Evolutionary conservation across 2,329 filamentous ascomycete genomes (phyloP).

Genomic region (Mollisia scopiformis): DNA sequence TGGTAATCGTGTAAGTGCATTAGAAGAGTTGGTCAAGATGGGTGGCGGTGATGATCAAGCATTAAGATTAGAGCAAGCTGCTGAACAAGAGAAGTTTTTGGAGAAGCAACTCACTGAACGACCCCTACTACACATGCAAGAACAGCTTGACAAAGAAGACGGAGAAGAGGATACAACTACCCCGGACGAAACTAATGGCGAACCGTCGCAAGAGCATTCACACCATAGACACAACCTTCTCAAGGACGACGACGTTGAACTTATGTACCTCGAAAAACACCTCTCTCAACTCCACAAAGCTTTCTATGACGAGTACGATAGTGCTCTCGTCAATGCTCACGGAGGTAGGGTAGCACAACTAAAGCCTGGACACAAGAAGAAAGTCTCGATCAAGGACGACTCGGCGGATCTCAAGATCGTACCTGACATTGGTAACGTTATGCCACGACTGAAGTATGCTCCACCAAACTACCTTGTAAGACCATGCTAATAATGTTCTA

Average conservation of each 20-base stretch:
- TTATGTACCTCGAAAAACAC: constrained; percentile 75
- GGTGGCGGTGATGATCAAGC: constrained; percentile 69
- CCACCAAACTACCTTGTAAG: background rate
- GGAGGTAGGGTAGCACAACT: constrained; percentile 44
- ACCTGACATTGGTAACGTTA: constrained; percentile 84
- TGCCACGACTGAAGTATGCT: constrained; percentile 73
- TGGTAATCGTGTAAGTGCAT: constrained; percentile 42
- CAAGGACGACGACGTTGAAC: constrained; percentile 84
- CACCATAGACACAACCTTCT: constrained; percentile 73
- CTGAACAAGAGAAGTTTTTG: constrained; percentile 85
- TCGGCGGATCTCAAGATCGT: constrained; percentile 59
- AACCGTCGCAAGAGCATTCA: constrained; percentile 36
- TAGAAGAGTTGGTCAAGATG: constrained; percentile 81
- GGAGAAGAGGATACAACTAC: constrained; percentile 52
- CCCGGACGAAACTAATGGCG: constrained; percentile 40
- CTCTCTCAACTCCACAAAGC: constrained; percentile 74
- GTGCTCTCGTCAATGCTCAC: constrained; percentile 41
- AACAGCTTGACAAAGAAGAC: constrained; percentile 85
- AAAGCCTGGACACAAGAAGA: constrained; percentile 43
- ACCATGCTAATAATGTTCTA: constrained; percentile 27
- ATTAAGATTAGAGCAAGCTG: constrained; percentile 73
- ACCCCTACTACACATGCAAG: constrained; percentile 89
- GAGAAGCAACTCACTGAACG: constrained; percentile 88
- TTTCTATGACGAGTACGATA: constrained; percentile 85
- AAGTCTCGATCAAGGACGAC: constrained; percentile 45